phyloP scores from a whole-genome alignment of 2,329 filamentous ascomycete species.

The Geosmithia morbida region DNA sequence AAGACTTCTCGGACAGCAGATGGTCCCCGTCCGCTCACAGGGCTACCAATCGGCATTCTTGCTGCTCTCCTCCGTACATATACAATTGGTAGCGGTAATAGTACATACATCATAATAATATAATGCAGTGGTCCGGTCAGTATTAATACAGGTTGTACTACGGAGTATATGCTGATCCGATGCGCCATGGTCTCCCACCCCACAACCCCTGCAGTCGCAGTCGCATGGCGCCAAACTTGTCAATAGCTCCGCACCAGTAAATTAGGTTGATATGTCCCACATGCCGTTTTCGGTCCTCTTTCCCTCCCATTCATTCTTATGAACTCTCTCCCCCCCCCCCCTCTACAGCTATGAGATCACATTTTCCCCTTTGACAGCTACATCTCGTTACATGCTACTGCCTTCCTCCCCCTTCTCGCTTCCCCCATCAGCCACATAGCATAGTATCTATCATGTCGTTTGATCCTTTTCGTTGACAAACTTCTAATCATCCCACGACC shows the following conservation, averaged over 20 bases:
- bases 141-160: too few species aligned
- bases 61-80: too few species aligned
- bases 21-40: neutral
- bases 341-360: neutral
- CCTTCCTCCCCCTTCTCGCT: neutral
- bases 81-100: neutral
- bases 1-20: neutral
- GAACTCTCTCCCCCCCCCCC: neutral
- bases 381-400: neutral
- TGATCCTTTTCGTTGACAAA: too few species aligned
- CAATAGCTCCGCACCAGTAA: neutral
- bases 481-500: too few species aligned
- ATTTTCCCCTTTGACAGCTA: neutral
- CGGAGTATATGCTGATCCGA: too few species aligned
- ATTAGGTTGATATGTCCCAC: neutral
- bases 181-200: too few species aligned
- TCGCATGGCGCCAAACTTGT: neutral
- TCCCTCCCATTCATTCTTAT: too few species aligned
- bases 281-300: neutral
- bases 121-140: neutral
- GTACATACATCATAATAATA: too few species aligned
- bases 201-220: neutral
- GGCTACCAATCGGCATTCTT: neutral
- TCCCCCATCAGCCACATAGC: too few species aligned
- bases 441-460: too few species aligned